These are phyloP conservation scores for Silene coronaria DNA, from an alignment of 179 eudicot species.

Conservation along the genomic window DNA sequence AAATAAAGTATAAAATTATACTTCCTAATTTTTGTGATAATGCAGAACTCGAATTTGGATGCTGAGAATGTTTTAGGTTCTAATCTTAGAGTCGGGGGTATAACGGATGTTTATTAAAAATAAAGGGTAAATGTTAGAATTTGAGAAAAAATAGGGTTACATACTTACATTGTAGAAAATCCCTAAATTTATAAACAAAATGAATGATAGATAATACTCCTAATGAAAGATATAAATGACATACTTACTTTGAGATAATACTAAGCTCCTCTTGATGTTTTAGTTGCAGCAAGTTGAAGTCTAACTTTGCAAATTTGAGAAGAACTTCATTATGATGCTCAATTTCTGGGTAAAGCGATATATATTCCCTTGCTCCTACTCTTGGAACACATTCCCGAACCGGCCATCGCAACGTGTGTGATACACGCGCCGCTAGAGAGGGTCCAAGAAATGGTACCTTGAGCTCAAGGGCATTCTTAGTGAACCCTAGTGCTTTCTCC, in stretches of 20 bases:
- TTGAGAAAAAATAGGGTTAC: too few species aligned
- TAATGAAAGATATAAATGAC: too few species aligned
- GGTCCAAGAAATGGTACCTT: background rate
- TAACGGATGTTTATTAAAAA: too few species aligned
- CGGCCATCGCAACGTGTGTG: conserved; percentile 24
- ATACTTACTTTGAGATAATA: conserved; percentile 29
- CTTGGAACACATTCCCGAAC: conserved; percentile 24
- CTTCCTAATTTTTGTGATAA: too few species aligned
- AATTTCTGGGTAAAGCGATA: conserved; percentile 20
- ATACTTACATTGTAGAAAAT: too few species aligned
- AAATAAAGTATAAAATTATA: too few species aligned
- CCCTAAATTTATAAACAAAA: too few species aligned
- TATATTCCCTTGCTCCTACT: conserved; percentile 25
- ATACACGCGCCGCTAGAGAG: conserved; percentile 15
- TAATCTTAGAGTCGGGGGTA: too few species aligned
- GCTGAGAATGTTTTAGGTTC: too few species aligned
- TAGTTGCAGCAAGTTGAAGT: conserved; percentile 35
- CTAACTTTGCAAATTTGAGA: conserved; percentile 37
- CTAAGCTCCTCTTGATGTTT: conserved; percentile 33
- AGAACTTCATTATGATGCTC: conserved; percentile 16
- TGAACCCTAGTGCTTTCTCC: conserved; percentile 17
- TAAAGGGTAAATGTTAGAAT: too few species aligned
- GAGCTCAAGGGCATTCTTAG: conserved; percentile 1
- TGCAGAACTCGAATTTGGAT: too few species aligned
- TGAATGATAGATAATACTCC: too few species aligned